These are phyloP conservation scores for Allium sativum DNA, from an alignment of 106 monocot genomes.

Conservation along the genomic window DNA sequence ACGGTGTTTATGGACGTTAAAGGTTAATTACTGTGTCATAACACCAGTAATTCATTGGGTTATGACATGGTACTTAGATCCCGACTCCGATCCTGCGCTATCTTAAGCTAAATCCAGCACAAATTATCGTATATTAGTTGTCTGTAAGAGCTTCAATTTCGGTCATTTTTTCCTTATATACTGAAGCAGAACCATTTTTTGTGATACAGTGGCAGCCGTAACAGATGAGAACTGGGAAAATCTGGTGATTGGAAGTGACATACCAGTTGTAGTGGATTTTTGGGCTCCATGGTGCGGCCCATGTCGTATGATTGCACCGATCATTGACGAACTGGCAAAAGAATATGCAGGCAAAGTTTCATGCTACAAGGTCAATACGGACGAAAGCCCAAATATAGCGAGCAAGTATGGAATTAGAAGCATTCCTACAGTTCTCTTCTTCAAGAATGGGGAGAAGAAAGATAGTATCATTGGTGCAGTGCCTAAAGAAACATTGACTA, in stretches of 20 bases:
- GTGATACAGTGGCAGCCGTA: constrained; percentile 20
- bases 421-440: constrained; percentile 65
- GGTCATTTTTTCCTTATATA: no score
- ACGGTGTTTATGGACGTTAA: no score
- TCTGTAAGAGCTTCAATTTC: no score
- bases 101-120: no score
- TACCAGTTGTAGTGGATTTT: constrained; percentile 51
- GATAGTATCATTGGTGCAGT: constrained; percentile 61
- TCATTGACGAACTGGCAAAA: constrained; percentile 47
- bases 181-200: no score
- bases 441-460: constrained; percentile 68
- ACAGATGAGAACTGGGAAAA: constrained; percentile 32
- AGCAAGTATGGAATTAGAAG: constrained; percentile 50
- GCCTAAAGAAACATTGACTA: constrained; percentile 32
- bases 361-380: constrained; percentile 62
- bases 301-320: constrained; percentile 51
- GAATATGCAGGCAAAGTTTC: constrained; percentile 48
- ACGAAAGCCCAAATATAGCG: constrained; percentile 49
- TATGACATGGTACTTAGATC: no score
- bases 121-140: no score
- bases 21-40: no score
- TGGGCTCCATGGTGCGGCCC: constrained; percentile 80
- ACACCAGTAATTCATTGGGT: no score
- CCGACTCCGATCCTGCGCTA: no score
- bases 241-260: constrained; percentile 14